Conservation (phyloP, 225 moss, liverwort and hornwort genomes). For the Thuidium tamariscinum region DNA sequence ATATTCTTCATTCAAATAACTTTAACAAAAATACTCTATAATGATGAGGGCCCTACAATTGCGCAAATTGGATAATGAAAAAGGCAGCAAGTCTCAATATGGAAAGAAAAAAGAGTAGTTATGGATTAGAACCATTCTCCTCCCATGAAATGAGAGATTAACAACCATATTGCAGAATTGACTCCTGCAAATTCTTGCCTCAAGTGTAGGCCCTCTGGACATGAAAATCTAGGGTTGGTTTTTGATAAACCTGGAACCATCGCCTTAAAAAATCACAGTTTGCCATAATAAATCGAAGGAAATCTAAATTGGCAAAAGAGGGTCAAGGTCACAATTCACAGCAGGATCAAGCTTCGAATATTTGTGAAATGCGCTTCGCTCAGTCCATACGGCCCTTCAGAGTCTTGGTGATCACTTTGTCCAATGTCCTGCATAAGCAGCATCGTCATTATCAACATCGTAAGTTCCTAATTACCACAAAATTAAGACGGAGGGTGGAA, state of each 20-base stretch:
- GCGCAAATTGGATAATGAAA: rapidly evolving
- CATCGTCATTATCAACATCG: not conserved
- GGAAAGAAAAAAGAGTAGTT: not conserved
- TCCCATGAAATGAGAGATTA: not conserved
- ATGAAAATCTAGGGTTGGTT: not conserved
- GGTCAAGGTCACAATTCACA: not conserved
- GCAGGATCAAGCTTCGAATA: not conserved
- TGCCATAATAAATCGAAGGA: not conserved
- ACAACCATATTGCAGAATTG: not conserved
- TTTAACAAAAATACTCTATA: not conserved
- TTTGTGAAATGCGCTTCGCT: not conserved
- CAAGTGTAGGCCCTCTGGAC: rapidly evolving
- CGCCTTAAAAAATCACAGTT: not conserved
- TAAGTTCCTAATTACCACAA: not conserved
- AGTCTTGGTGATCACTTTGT: not conserved
- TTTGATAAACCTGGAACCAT: not conserved
- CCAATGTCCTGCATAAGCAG: not conserved
- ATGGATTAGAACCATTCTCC: not conserved
- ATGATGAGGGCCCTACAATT: not conserved
- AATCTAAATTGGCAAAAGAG: not conserved
- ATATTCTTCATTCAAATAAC: not conserved
- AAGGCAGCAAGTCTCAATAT: not conserved
- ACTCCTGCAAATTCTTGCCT: not conserved
- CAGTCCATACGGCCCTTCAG: not conserved
- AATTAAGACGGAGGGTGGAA: not conserved